Base-by-base conservation (phyloP, 192 early-diverging fungal species). In the Obelidium mucronatum region DNA sequence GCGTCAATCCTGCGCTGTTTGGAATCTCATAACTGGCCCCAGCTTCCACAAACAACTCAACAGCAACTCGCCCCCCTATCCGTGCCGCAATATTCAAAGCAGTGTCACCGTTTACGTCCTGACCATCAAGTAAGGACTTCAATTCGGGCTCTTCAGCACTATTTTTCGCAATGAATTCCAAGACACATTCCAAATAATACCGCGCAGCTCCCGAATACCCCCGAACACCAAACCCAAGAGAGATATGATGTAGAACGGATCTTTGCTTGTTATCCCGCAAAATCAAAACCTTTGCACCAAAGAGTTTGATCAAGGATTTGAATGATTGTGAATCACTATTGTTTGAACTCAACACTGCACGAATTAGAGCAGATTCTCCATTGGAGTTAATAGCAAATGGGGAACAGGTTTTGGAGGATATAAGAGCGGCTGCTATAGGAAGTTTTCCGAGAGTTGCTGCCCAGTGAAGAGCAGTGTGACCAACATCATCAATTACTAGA, bases 381-480 rank as follows among this genome's bases (percentile, higher is more conserved):
- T 81, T 88, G 66, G 87, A 86, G 79, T 99, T 99, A 3, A 88
- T 79, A 63, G 82, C 75, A 2, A 83, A 83, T 2, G 90, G 78
- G 76, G 95, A 87, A 48, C 72, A 74, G 4, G 94, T 91, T n/a
- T 93, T 91, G 24, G 87, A 91, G 36, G 88, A 80, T 1, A 99
- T 74, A 33, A 99, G 82, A 30, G 94, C 79, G 35, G 92, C 90
- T 24, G 97, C 77, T 0, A 96, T 84, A 36, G 87, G 82, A 42
- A 94, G 86, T 44, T 92, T 80, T 0, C 91, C 96, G 28, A 98
- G 82, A 6, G 97, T 93, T 0, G 95, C 93, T 15, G 98, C 96
- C 97, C 97, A 99, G 73, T 99, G 98, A 6, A 98, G 82, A 1
- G 95, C 88, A 0, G 96, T 94, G 81, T 99, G 95, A 15, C 97